A percentile compares a stretch with the other conserved stretches of the same genome.
phyloP scores from a whole-genome alignment of 306 rosid genomes.

The Lathyrus sativus region DNA sequence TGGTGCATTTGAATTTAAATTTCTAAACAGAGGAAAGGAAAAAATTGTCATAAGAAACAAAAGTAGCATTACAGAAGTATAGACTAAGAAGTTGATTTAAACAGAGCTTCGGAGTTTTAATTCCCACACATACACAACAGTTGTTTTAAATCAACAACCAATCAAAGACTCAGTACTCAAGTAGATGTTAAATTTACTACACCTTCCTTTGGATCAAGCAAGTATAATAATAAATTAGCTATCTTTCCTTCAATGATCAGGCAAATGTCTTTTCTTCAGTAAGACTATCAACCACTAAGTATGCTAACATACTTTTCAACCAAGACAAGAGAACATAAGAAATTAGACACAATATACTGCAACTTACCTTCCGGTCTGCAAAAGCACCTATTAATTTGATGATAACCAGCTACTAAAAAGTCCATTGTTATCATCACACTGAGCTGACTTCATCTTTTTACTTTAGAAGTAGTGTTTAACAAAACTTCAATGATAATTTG shows the following conservation, averaged over 20 bases:
- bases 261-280: neutral
- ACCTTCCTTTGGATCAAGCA: slow-evolving; percentile 1
- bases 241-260: neutral
- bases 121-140: neutral
- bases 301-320: slow-evolving; percentile 8
- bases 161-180: neutral
- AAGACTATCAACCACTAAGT: neutral
- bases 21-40: neutral
- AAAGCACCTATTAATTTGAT: slow-evolving; percentile 31
- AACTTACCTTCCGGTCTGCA: slow-evolving; percentile 41
- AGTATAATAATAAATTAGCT: slow-evolving; percentile 7
- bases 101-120: slow-evolving; percentile 3
- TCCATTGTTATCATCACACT: slow-evolving; percentile 29
- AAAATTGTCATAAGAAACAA: neutral
- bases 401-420: slow-evolving; percentile 33
- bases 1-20: slow-evolving; percentile 7
- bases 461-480: neutral
- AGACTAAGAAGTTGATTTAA: neutral
- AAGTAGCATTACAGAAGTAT: neutral
- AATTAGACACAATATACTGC: slow-evolving; percentile 12
- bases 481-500: no score
- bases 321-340: slow-evolving; percentile 10
- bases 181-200: neutral
- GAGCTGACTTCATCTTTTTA: slow-evolving; percentile 26
- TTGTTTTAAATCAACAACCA: neutral